These are phyloP conservation scores for Jackrogersella minutella DNA, from an alignment of 495 filamentous ascomycete genomes.

Conservation along the genomic window DNA sequence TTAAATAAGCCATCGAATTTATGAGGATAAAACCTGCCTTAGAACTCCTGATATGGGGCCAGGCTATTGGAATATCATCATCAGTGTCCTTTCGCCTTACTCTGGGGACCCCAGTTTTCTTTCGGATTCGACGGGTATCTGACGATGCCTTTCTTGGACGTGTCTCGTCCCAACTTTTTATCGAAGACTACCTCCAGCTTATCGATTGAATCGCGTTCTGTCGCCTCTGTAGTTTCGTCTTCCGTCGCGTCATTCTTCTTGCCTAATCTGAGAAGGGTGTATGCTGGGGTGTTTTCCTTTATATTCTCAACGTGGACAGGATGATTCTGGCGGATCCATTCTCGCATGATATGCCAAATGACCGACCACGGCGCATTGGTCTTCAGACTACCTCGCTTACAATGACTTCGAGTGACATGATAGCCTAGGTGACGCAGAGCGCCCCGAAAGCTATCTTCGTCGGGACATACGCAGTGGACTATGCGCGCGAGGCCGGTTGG, in stretches of 20 bases:
- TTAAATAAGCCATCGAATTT: slow-evolving; percentile 15
- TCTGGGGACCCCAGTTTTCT: slow-evolving; percentile 94
- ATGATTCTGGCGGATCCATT: slow-evolving; percentile 81
- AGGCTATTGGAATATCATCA: not conserved
- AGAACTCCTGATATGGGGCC: not conserved
- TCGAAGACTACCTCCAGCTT: slow-evolving; percentile 79
- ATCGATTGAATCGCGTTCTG: slow-evolving; percentile 40
- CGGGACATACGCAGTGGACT: slow-evolving; percentile 77
- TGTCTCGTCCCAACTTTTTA: slow-evolving; percentile 75
- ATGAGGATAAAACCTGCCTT: slow-evolving; percentile 8
- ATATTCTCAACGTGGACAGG: slow-evolving; percentile 75
- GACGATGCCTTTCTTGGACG: slow-evolving; percentile 68
- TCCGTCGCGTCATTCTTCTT: slow-evolving; percentile 38
- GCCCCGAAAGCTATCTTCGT: slow-evolving; percentile 75
- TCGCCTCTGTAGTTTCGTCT: slow-evolving; percentile 13
- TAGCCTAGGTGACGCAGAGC: slow-evolving; percentile 84
- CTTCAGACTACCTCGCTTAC: slow-evolving; percentile 85
- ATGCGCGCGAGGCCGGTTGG: slow-evolving; percentile 73
- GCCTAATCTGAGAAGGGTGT: slow-evolving; percentile 60
- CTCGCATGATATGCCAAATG: slow-evolving; percentile 92
- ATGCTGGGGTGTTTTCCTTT: slow-evolving; percentile 73
- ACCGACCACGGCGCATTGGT: slow-evolving; percentile 89
- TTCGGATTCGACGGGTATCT: slow-evolving; percentile 89
- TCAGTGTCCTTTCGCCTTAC: slow-evolving; percentile 66
- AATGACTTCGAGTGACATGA: slow-evolving; percentile 80